A percentile compares a stretch with the other conserved stretches of the same genome.
These are phyloP conservation scores for Tricholoma sp. DNA, from an alignment of 768 basidiomycete species.

Conservation along the genomic window DNA sequence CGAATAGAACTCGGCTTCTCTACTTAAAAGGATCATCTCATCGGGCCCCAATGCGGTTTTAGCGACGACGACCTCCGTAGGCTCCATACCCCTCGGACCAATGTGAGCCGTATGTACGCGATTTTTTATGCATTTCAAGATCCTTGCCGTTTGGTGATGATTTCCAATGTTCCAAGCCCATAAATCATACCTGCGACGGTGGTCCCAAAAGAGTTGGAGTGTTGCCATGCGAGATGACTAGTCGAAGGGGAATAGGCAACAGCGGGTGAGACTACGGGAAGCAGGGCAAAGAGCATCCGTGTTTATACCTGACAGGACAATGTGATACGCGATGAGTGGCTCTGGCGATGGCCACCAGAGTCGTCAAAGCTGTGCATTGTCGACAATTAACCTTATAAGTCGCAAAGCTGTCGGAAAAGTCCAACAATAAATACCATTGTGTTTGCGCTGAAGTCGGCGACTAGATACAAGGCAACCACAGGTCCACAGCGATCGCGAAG, in stretches of 20 bases:
- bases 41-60: constrained; percentile 27
- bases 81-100: constrained; percentile 14
- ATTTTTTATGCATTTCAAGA: constrained; percentile 16
- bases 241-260: not conserved
- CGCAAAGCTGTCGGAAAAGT: no score
- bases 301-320: constrained; percentile 6
- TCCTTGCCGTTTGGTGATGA: constrained; percentile 17
- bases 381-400: no score
- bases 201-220: constrained; percentile 21
- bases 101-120: constrained; percentile 18
- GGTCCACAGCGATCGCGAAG: no score
- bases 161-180: constrained; percentile 21
- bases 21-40: constrained; percentile 20
- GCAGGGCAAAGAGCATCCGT: not conserved
- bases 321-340: not conserved
- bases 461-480: no score
- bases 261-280: not conserved
- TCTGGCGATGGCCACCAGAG: not conserved
- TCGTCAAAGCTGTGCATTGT: not conserved
- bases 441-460: no score
- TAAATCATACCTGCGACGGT: constrained; percentile 15
- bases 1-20: constrained; percentile 31
- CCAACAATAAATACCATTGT: no score
- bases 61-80: constrained; percentile 19
- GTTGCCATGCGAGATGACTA: constrained; percentile 19